These are phyloP conservation scores for Tetraselmis striata DNA, from an alignment of 139 green algal species.

Conservation along the genomic window DNA sequence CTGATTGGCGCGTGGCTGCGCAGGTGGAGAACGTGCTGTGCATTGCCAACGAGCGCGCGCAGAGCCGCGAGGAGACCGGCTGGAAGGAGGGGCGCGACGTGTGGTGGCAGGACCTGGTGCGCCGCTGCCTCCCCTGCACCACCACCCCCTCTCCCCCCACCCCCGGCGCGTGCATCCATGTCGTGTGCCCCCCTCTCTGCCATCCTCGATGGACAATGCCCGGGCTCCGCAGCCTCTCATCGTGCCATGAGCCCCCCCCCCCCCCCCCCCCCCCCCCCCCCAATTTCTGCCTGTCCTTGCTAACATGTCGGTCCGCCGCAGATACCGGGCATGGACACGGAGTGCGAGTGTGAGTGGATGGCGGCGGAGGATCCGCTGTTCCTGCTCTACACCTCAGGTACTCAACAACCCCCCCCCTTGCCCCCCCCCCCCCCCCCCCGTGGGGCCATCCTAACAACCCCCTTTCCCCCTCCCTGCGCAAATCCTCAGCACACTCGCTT, in stretches of 20 bases:
- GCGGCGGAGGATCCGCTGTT: conserved; percentile 50
- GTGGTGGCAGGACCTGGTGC: conserved; percentile 41
- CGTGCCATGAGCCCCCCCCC: too few species aligned
- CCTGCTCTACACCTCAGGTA: conserved; percentile 57
- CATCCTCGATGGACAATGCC: too few species aligned
- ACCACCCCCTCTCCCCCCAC: neutral
- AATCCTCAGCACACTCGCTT: too few species aligned
- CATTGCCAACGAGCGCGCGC: conserved; percentile 24
- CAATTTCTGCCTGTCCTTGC: neutral
- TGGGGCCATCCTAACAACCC: too few species aligned
- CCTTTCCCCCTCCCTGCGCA: too few species aligned
- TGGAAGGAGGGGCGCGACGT: conserved; percentile 38
- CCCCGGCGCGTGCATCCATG: neutral
- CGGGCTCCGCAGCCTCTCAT: too few species aligned
- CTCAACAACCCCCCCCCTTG: conserved; percentile 18
- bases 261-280: too few species aligned
- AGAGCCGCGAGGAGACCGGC: conserved; percentile 16
- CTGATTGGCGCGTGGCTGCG: too few species aligned
- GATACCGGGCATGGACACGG: conserved; percentile 1
- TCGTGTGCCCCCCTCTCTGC: neutral
- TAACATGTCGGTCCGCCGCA: neutral
- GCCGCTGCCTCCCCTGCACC: too few species aligned
- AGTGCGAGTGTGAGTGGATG: conserved; percentile 42
- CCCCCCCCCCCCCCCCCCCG: neutral
- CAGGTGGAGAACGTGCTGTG: conserved; percentile 40